Evolutionary conservation across 345 rosid species (phyloP).

Genomic region (Toxicodendron radicans): DNA sequence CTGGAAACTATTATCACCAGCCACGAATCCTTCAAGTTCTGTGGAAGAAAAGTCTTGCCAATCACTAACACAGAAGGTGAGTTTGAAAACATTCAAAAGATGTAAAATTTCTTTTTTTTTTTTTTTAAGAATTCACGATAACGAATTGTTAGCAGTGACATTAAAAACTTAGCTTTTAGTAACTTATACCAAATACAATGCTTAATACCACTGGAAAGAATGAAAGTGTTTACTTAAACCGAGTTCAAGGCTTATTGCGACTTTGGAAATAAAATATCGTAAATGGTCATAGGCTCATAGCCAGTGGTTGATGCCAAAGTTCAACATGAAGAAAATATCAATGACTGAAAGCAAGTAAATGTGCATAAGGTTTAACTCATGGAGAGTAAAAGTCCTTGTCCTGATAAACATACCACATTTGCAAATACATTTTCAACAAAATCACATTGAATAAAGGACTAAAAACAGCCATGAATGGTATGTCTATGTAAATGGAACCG

Average conservation of each 20-base stretch:
- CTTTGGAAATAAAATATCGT: too few relatives aligned
- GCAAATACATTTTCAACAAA: background rate
- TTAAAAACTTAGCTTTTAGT: background rate
- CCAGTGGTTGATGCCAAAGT: background rate
- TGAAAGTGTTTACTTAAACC: background rate
- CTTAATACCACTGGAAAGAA: background rate
- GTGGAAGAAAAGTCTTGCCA: background rate
- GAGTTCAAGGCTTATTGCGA: background rate
- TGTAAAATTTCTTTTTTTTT: background rate
- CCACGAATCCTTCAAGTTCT: background rate
- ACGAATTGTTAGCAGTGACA: background rate
- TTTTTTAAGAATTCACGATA: background rate
- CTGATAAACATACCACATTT: background rate
- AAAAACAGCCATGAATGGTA: background rate
- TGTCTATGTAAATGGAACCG: background rate
- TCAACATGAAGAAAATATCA: background rate
- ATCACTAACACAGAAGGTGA: background rate
- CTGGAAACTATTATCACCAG: background rate
- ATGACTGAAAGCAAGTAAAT: background rate
- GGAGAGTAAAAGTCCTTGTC: background rate
- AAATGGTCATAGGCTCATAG: too few relatives aligned
- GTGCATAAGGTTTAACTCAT: background rate
- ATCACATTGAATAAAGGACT: background rate
- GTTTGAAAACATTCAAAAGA: background rate
- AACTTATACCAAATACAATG: background rate